phyloP scores from a whole-genome alignment of 2,329 filamentous ascomycete species.

The Cladophialophora chaetospira region DNA sequence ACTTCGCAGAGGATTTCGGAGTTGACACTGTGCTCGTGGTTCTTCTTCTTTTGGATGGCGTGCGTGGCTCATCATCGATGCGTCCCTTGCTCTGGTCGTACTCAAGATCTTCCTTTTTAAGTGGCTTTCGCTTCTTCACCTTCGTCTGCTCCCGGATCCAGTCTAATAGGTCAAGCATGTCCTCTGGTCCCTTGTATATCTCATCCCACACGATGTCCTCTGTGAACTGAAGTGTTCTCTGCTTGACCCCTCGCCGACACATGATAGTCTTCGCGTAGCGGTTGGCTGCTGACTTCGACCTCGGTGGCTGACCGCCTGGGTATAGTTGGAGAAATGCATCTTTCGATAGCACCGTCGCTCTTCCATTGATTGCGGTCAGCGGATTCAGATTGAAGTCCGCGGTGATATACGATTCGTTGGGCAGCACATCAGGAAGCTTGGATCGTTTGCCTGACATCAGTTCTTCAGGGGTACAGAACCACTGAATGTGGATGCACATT shows the following conservation, averaged over 20 bases:
- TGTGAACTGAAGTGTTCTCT: constrained; percentile 85
- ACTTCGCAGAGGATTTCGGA: constrained; percentile 43
- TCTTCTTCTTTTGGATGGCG: constrained; percentile 61
- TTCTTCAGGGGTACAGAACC: constrained; percentile 84
- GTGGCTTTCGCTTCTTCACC: constrained; percentile 38
- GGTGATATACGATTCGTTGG: constrained; percentile 91
- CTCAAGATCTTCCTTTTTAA: constrained; percentile 29
- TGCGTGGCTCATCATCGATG: constrained; percentile 46
- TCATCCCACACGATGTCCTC: constrained; percentile 93
- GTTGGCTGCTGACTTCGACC: constrained; percentile 58
- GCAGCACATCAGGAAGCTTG: constrained; percentile 65
- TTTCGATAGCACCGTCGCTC: constrained; percentile 75
- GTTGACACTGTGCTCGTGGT: constrained; percentile 44
- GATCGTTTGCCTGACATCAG: constrained; percentile 69
- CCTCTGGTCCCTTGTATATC: constrained; percentile 66
- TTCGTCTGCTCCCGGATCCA: constrained; percentile 73
- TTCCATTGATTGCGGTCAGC: constrained; percentile 85
- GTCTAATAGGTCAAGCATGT: constrained; percentile 66
- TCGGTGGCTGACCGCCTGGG: constrained; percentile 73
- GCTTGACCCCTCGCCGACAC: constrained; percentile 86
- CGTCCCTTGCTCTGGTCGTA: constrained; percentile 33
- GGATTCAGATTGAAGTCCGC: constrained; percentile 85
- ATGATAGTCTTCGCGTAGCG: constrained; percentile 86
- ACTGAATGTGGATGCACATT: constrained; percentile 87
- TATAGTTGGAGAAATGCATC: constrained; percentile 68